A percentile compares a stretch with the other conserved stretches of the same genome.
These are phyloP conservation scores for Citrullus mucosospermus DNA, from an alignment of 306 rosid species.

Conservation along the genomic window DNA sequence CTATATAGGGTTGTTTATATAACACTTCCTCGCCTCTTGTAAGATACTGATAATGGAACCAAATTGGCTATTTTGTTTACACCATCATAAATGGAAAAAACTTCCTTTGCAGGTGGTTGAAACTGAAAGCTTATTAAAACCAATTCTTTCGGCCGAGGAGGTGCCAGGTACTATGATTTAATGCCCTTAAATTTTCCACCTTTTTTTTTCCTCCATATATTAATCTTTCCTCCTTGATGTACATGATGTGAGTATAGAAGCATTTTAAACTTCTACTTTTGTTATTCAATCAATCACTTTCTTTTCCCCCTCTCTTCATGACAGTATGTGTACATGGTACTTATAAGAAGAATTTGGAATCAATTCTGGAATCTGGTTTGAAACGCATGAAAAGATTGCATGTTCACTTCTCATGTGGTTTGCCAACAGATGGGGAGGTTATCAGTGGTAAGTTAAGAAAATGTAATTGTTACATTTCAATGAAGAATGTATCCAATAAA, in stretches of 20 bases:
- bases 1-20: background rate
- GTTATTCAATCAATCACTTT: background rate
- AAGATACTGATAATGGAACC: background rate
- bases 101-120: conserved; percentile 59
- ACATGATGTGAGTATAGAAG: background rate
- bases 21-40: background rate
- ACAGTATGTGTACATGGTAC: conserved; percentile 94
- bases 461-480: background rate
- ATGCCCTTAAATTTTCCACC: background rate
- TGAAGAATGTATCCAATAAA: background rate
- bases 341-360: conserved; percentile 58
- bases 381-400: conserved; percentile 87
- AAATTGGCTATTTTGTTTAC: background rate
- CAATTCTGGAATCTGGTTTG: conserved; percentile 67
- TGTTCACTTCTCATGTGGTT: conserved; percentile 78
- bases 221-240: background rate
- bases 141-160: conserved; percentile 70
- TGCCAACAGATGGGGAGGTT: conserved; percentile 86
- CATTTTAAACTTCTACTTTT: background rate
- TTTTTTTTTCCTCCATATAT: background rate
- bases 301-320: conserved; percentile 9
- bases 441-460: conserved; percentile 53
- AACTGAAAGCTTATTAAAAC: conserved; percentile 64
- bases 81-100: background rate
- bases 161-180: conserved; percentile 33